A percentile compares a stretch with the other conserved stretches of the same genome.
These are phyloP conservation scores for Claviceps sorghi DNA, from an alignment of 2,329 filamentous ascomycete genomes.

Conservation along the genomic window DNA sequence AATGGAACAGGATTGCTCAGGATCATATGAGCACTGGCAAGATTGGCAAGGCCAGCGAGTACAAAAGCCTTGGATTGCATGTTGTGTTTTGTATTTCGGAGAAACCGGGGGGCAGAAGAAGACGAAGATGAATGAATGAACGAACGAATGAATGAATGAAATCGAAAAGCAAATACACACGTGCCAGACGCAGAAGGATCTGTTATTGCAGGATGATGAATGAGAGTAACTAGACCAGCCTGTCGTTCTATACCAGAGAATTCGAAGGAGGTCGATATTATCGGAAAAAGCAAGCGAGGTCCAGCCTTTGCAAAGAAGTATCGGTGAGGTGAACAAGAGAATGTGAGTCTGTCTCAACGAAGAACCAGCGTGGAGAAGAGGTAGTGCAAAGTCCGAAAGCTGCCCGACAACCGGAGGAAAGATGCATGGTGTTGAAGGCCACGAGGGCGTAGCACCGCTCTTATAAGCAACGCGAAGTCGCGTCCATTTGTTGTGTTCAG, in stretches of 20 bases:
- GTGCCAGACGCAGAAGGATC: slow-evolving; percentile 16
- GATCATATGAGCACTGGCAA: slow-evolving; percentile 60
- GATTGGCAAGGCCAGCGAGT: slow-evolving; percentile 40
- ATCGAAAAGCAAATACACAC: slow-evolving; percentile 8
- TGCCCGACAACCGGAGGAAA: slow-evolving; percentile 3
- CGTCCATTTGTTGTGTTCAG: neutral
- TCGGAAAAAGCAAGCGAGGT: slow-evolving; percentile 14
- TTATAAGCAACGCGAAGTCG: slow-evolving; percentile 6
- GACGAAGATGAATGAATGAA: too few species aligned
- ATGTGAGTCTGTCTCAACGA: slow-evolving; percentile 15
- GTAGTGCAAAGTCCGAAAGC: neutral
- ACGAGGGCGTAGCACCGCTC: neutral
- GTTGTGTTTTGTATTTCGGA: slow-evolving; percentile 6
- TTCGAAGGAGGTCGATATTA: slow-evolving; percentile 6
- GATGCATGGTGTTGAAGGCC: neutral
- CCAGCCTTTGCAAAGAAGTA: slow-evolving; percentile 18
- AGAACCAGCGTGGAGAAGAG: slow-evolving; percentile 9
- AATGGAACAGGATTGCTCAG: slow-evolving; percentile 58
- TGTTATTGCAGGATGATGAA: neutral
- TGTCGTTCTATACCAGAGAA: slow-evolving; percentile 12
- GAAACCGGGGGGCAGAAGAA: neutral
- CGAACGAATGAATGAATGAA: too few species aligned
- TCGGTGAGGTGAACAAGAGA: slow-evolving; percentile 8
- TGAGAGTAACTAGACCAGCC: neutral
- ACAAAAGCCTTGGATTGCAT: slow-evolving; percentile 38